Evolutionary conservation across 257 asterid species (phyloP), one percentile per base, ranked within the genome.

Genomic region (Solanum raphanifolium): DNA sequence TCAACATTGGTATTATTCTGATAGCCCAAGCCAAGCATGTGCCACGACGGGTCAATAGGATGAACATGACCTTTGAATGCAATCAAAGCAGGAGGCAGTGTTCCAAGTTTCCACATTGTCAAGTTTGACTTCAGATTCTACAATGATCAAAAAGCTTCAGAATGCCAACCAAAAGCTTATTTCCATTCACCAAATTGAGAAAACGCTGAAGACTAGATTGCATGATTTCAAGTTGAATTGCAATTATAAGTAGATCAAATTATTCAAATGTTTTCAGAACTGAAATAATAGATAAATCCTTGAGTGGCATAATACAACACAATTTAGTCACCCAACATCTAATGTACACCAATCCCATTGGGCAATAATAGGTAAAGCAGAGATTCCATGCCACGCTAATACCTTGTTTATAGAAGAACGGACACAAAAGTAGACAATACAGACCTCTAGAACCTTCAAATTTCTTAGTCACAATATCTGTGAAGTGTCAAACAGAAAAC

Each of bases 1-100:
- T 94, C 98, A 31, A 95, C 52, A 84, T 91, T 94, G 88, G 99
- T 95, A 60, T 92, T 95, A 58, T 92, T 95, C 93, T 97, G 99
- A 92, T 97, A 97, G 58, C 99, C 99, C 94, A 97, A 92, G 43
- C 99, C 99, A 89, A 97, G 99, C 99, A 97, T 93, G 96, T 97
- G 99, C 99, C 99, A 97, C 34, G 94, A 93, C 46, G 98, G 93
- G 72, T 97, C 98, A 32, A 97, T 96, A 39, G 99, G 96, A 88
- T 93, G 96, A 86, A 95, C 93, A 39, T 95, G 91, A 52, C 98
- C 98, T 91, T 88, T 95, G 88, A 97, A 97, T 88, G 99, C 99
- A 88, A 97, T 95, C 91, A 97, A 92, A 91, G 99, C 99, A 29
- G 99, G 99, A 72, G 99, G 99, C 84, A 97, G 95, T 32, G 99